Evolutionary conservation across 139 green algal genomes (phyloP).

Genomic region (Zygnema circumcarinatum): DNA sequence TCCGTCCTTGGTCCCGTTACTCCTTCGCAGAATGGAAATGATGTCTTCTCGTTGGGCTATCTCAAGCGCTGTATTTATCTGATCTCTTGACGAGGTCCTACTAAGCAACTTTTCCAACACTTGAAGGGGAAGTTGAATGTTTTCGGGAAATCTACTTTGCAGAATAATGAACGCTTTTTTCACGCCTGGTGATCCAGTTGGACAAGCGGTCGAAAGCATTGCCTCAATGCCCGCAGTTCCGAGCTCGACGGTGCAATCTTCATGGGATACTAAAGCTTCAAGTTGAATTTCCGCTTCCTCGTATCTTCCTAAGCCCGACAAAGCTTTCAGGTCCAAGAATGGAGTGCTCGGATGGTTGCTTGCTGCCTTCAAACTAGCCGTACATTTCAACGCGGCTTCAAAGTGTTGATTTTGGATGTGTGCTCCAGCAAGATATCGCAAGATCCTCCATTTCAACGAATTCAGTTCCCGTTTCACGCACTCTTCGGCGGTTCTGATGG

Average conservation of each 20-base stretch:
- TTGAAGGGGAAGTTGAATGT: background rate
- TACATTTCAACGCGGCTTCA: conserved; percentile 43
- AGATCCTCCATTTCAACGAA: background rate
- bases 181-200: background rate
- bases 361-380: conserved; percentile 26
- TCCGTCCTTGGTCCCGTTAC: background rate
- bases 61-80: background rate
- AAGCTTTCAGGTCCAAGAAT: conserved; percentile 36
- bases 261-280: conserved; percentile 5
- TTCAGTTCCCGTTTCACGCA: conserved; percentile 8
- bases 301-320: background rate
- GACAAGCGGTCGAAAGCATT: background rate
- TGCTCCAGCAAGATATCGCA: conserved; percentile 42
- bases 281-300: conserved; percentile 24
- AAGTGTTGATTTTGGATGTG: conserved; percentile 26
- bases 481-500: background rate
- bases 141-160: background rate
- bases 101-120: background rate
- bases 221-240: conserved; percentile 1
- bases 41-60: background rate
- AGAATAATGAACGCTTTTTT: conserved; percentile 18
- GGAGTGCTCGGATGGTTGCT: conserved; percentile 36
- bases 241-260: conserved; percentile 9
- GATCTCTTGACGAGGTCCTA: background rate
- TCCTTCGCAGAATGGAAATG: background rate